Evolutionary conservation across 257 asterid genomes (phyloP), one percentile per base, ranked within the genome.

Genomic region (Scutellaria baicalensis): DNA sequence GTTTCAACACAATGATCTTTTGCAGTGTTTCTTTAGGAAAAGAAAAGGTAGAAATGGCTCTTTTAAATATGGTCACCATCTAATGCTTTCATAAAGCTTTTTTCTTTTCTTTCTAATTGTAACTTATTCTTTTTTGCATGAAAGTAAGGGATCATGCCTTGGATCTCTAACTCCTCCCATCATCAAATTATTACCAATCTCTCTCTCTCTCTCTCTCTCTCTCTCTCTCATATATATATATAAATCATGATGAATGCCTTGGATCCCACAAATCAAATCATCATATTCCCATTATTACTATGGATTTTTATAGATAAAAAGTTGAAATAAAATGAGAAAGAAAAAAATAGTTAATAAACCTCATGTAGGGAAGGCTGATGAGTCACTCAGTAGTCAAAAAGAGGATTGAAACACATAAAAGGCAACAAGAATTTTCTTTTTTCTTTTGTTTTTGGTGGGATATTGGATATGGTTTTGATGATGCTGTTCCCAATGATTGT

Each of bases 1-100:
- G 97, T 91, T 91, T 91, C 95, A 83, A 86, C 93, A 86, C 84
- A 79, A 23, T 70, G 83, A 76, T 80, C 87, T 82, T 85, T 86
- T 82, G 95, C 96, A 86, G 88, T 72, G 83, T 81, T 82, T 78
- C 79, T 71, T 77, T 81, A 74, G 71, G 60, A 72, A 83, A 82
- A 83, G 82, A 78, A 84, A 84, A 72, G 70, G 60, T 48, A 59
- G 69, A 69, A 58, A 39, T 75, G 76, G 68, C 39, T 74, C 84
- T 84, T 82, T 88, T 72, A 81, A 77, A 81, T 80, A 73, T 79
- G 66, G 88, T 84, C 91, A 80, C 85, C 59, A 79, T 80, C 93
- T 77, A 71, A 70, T 74, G 64, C 74, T 51, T 71, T 62, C 75
- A 78, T 72, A 79, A 63, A 82, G 84, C 77, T 35, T 66, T 81